phyloP scores from a whole-genome alignment of 768 basidiomycete species.

The Boletus eberwhitei region DNA sequence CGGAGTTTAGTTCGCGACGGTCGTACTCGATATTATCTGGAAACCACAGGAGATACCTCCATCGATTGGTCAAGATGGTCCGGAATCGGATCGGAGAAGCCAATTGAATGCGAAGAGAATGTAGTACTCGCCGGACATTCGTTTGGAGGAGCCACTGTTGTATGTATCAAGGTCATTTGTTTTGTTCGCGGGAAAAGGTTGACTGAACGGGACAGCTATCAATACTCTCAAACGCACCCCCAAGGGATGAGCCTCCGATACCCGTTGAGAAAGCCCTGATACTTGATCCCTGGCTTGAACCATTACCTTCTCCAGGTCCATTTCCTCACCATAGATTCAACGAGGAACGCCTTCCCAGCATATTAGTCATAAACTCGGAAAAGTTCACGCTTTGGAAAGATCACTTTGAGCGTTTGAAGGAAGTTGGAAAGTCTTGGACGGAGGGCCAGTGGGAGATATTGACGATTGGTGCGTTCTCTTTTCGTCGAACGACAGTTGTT shows the following conservation, averaged over 20 bases:
- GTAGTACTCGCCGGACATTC: constrained; percentile 50
- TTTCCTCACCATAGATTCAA: constrained; percentile 15
- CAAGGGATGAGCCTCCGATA: constrained; percentile 39
- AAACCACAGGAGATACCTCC: constrained; percentile 35
- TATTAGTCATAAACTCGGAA: constrained; percentile 75
- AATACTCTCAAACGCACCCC: constrained; percentile 49
- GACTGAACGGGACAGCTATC: constrained; percentile 41
- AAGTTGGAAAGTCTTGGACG: constrained; percentile 55
- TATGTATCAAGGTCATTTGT: constrained; percentile 25
- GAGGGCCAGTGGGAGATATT: constrained; percentile 41
- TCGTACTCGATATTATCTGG: constrained; percentile 30
- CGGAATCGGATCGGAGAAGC: constrained; percentile 15
- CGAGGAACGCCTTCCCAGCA: constrained; percentile 29
- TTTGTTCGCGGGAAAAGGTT: neutral
- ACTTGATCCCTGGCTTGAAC: constrained; percentile 85
- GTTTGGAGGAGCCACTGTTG: constrained; percentile 55
- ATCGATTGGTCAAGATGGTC: constrained; percentile 45
- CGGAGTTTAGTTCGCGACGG: constrained; percentile 43
- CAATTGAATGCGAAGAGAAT: constrained; percentile 33
- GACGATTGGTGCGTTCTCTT: constrained; percentile 43
- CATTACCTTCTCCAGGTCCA: constrained; percentile 58
- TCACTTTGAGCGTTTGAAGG: constrained; percentile 60
- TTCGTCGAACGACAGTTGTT: neutral
- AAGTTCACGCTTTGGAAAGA: constrained; percentile 75
- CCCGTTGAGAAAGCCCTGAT: constrained; percentile 58